phyloP scores from a whole-genome alignment of 225 moss, liverwort and hornwort species.

The Pseudoscleropodium purum region DNA sequence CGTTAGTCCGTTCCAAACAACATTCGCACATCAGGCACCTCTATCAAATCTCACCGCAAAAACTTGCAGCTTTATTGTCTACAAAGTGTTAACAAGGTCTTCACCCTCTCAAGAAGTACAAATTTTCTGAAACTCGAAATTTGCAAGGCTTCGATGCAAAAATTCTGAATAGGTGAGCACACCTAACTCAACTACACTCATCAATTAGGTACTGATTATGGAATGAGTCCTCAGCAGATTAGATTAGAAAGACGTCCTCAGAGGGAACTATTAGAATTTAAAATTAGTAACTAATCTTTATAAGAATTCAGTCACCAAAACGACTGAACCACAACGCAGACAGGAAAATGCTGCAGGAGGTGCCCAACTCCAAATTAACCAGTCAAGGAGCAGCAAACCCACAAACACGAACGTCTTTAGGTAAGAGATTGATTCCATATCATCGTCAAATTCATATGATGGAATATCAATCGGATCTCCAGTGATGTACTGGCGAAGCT shows the following conservation, averaged over 20 bases:
- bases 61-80: neutral
- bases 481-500: neutral
- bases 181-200: neutral
- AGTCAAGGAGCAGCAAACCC: neutral
- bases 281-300: neutral
- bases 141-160: neutral
- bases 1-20: neutral
- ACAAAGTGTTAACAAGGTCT: neutral
- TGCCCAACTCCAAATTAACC: neutral
- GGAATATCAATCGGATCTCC: neutral
- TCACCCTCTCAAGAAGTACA: neutral
- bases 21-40: neutral
- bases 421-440: neutral
- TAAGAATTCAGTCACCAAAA: neutral
- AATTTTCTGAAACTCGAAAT: neutral
- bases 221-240: neutral
- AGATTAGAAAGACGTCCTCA: neutral
- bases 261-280: neutral
- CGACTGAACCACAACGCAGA: neutral
- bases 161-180: neutral
- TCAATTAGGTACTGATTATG: neutral
- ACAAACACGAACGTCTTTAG: neutral
- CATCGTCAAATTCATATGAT: neutral
- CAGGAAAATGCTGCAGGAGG: neutral
- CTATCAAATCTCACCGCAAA: neutral